Base-by-base conservation (phyloP, 2,329 filamentous ascomycete genomes). In the Pseudogymnoascus sp. region DNA sequence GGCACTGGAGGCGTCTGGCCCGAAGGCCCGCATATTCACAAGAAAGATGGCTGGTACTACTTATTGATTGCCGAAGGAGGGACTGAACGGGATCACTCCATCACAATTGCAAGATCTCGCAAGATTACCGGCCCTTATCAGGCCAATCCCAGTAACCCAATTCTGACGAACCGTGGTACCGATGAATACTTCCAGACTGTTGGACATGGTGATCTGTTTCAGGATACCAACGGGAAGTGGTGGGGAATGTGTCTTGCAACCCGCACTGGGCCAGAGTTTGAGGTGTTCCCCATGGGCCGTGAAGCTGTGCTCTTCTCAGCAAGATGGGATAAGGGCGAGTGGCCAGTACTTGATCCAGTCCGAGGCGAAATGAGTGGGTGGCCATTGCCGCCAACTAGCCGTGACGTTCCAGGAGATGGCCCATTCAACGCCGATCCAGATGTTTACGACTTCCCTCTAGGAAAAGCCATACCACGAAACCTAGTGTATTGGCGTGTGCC, bases 121-220 rank as follows among this genome's bases (percentile, higher is more conserved):
- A 68, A 80, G 70, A 71, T 85, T 64, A 83, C 83, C 76, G 86
- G 86, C 0, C 85, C 86, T 0, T 89, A 87, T 73, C 82, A 86
- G 67, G 72, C 79, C 1, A 84, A 85, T 38, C 84, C 85, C 0
- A 73, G 82, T 56, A 83, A 84, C 62, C 78, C 85, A 53, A 78
- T 89, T 44, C 74, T 87, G 53, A 82, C 81, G 0, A 78, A 80
- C 36, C 25, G 28, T 82, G 81, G 68, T 78, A 83, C 63, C 68
- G 72, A 77, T 4, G 79, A 81, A 50, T 78, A 79, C 61, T 64
- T 81, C 23, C 73, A 78, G 65, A 76, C 76, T 61, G 78, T 76
- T 0, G 78, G 78, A 0, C 78, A 80, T 71, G 74, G 73, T 3
- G 77, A 79, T 66, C 63, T 80, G 21, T 74, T 80, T 3, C 74